Evolutionary conservation across 352 stramenopile species (phyloP).

Genomic region (Thraustotheca clavata): DNA sequence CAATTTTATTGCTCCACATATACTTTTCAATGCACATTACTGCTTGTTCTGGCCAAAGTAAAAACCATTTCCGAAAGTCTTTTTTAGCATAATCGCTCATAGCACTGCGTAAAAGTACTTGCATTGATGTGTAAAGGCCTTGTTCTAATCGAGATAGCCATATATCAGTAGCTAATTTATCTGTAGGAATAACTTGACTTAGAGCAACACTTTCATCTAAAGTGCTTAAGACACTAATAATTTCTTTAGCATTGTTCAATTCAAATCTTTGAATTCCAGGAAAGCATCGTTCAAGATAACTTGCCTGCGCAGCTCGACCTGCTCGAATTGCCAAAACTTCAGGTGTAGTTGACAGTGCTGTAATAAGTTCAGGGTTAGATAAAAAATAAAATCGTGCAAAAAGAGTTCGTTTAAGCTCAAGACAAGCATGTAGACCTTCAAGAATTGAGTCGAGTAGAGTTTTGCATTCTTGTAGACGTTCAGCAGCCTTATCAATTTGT

Average conservation of each 20-base stretch:
- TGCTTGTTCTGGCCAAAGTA: conserved; percentile 71
- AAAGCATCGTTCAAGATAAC: conserved; percentile 43
- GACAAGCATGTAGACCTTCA: conserved; percentile 32
- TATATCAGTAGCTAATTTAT: conserved; percentile 26
- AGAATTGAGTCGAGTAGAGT: conserved; percentile 38
- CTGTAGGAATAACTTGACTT: conserved; percentile 41
- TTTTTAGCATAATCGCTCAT: conserved; percentile 56
- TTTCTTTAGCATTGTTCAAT: conserved; percentile 40
- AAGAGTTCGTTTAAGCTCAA: conserved; percentile 40
- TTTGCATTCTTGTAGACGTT: conserved; percentile 31
- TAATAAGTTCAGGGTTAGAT: conserved; percentile 47
- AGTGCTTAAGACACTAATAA: conserved; percentile 44
- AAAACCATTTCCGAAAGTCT: conserved; percentile 76
- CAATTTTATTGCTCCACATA: conserved; percentile 50
- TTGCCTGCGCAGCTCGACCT: not conserved
- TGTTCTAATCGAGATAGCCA: conserved; percentile 62
- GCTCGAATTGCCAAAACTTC: not conserved
- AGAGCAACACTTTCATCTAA: conserved; percentile 48
- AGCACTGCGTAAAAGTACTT: conserved; percentile 52
- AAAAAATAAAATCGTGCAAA: conserved; percentile 70
- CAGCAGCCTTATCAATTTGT: conserved; percentile 25
- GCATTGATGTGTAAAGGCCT: conserved; percentile 50
- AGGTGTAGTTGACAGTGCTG: conserved; percentile 27
- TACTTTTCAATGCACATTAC: conserved; percentile 43
- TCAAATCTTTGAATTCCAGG: conserved; percentile 41